phyloP scores from a whole-genome alignment of 495 filamentous ascomycete species.

The Elasticomyces elasticus region DNA sequence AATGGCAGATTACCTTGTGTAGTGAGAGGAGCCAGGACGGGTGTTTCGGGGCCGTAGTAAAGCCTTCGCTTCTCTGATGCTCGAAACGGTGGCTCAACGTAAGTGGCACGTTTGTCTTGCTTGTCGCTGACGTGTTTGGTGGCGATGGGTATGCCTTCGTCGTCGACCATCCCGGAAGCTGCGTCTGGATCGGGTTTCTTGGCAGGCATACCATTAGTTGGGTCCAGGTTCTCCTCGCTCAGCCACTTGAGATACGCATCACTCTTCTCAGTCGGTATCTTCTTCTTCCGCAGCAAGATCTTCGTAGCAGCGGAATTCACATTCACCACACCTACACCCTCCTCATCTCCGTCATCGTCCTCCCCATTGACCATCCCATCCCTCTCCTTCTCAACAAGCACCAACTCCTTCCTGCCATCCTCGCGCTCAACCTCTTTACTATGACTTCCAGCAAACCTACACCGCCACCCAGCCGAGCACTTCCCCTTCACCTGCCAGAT shows the following conservation, averaged over 20 bases:
- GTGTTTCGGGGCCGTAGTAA: constrained; percentile 89
- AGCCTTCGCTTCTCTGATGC: constrained; percentile 86
- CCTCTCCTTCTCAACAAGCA: constrained; percentile 49
- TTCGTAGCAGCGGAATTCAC: constrained; percentile 56
- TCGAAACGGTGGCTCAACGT: constrained; percentile 70
- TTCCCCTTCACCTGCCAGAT: constrained; percentile 64
- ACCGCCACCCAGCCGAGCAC: constrained; percentile 82
- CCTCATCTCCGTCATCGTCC: constrained; percentile 23
- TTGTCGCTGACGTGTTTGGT: constrained; percentile 27
- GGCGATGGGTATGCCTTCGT: constrained; percentile 14
- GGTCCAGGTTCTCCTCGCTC: constrained; percentile 48
- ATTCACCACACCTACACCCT: constrained; percentile 64
- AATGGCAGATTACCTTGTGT: constrained; percentile 98
- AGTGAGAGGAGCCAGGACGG: constrained; percentile 75
- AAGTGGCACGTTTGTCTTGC: constrained; percentile 67
- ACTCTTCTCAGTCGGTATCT: constrained; percentile 55
- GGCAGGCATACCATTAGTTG: constrained; percentile 31
- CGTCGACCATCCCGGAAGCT: constrained; percentile 1
- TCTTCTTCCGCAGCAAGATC: constrained; percentile 56
- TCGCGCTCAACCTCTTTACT: constrained; percentile 60
- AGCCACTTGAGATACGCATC: constrained; percentile 70
- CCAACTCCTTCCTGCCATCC: constrained; percentile 72
- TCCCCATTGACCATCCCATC: constrained; percentile 14
- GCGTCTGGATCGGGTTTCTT: neutral
- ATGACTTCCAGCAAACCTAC: constrained; percentile 76